Percentiles rank a stretch among this genome's conserved stretches.
phyloP scores from a whole-genome alignment of 2,329 filamentous ascomycete genomes.

The Lachnellula arida region DNA sequence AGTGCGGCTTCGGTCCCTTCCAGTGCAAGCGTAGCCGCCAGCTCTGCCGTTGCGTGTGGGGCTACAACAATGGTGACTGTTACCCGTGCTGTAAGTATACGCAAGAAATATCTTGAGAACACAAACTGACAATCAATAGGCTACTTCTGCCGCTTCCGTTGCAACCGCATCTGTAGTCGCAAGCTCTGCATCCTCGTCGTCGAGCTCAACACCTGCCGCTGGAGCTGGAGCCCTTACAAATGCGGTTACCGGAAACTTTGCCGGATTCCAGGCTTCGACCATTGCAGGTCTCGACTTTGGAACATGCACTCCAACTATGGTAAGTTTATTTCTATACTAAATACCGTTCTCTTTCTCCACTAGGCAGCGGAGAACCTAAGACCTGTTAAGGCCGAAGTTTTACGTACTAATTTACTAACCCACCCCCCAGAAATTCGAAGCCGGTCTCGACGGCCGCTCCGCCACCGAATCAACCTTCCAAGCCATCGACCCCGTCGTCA shows the following conservation, averaged over 20 bases:
- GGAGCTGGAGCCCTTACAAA: constrained; percentile 11
- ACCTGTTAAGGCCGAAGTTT: too few species aligned
- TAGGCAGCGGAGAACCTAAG: too few species aligned
- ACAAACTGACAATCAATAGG: neutral
- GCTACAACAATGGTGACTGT: constrained; percentile 21
- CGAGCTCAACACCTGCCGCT: constrained; percentile 21
- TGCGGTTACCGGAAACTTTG: constrained; percentile 16
- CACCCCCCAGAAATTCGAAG: constrained; percentile 43
- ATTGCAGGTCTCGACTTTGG: constrained; percentile 43
- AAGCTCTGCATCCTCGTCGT: constrained; percentile 20
- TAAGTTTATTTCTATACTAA: too few species aligned
- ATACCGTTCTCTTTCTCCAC: too few species aligned
- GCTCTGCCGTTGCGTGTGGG: constrained; percentile 13
- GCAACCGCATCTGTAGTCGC: constrained; percentile 1
- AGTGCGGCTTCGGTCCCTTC: constrained; percentile 9
- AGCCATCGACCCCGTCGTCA: constrained; percentile 56
- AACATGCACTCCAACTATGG: constrained; percentile 44
- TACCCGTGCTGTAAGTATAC: constrained; percentile 9
- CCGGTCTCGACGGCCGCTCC: constrained; percentile 46
- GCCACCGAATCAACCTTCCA: constrained; percentile 63
- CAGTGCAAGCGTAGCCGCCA: constrained; percentile 10
- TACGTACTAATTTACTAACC: too few species aligned
- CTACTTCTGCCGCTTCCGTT: constrained; percentile 9
- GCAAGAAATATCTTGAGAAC: neutral
- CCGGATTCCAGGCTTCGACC: constrained; percentile 24